Conservation (phyloP, 345 rosid species). For the Reutealis trisperma region DNA sequence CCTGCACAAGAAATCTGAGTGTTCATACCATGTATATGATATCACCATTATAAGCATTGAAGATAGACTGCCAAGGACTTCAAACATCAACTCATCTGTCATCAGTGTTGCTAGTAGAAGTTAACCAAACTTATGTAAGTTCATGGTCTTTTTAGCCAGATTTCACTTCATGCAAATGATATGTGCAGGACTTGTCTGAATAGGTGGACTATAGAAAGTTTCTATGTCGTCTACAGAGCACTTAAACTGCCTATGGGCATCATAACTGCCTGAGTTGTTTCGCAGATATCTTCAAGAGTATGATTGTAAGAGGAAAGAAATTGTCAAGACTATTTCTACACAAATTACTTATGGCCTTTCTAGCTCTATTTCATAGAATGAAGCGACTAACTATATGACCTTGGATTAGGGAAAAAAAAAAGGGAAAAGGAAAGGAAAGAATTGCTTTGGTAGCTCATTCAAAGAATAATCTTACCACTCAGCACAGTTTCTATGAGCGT, state of each 20-base stretch:
- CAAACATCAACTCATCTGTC: too few species aligned
- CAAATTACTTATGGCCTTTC: neutral
- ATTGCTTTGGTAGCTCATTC: neutral
- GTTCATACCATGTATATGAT: slow-evolving; percentile 3
- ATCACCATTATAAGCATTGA: neutral
- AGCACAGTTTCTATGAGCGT: slow-evolving; percentile 76
- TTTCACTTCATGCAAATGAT: neutral
- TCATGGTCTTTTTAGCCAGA: neutral
- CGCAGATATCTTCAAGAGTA: neutral
- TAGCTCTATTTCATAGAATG: neutral
- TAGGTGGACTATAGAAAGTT: neutral
- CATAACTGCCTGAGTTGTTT: neutral
- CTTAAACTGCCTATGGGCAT: neutral
- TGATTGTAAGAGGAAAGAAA: neutral
- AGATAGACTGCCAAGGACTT: neutral
- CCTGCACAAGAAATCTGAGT: slow-evolving; percentile 41
- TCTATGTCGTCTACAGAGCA: neutral
- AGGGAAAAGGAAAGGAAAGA: neutral
- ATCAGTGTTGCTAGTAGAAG: neutral
- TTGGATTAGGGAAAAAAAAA: neutral
- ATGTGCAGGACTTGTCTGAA: neutral
- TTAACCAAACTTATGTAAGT: neutral
- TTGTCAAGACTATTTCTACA: neutral
- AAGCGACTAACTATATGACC: neutral
- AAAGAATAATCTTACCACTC: slow-evolving; percentile 66